Percentiles rank a stretch among this genome's conserved stretches.
Evolutionary conservation across 495 filamentous ascomycete genomes (phyloP).

Genomic region (Aspergillus indologenus): DNA sequence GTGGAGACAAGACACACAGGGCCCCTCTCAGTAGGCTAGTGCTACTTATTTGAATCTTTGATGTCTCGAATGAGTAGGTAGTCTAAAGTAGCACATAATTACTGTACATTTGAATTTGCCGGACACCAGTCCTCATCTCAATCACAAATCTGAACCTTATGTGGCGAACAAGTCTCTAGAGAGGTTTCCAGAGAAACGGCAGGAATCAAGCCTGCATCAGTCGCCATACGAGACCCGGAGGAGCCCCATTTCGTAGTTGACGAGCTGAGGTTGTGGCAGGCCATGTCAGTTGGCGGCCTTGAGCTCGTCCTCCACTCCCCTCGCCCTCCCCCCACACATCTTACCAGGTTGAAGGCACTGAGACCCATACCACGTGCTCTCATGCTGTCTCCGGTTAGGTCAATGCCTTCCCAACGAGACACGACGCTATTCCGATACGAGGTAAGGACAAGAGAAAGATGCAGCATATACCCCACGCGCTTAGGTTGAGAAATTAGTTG

Average conservation of each 20-base stretch:
- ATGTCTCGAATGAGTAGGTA: too few relatives aligned
- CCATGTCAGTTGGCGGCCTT: background rate
- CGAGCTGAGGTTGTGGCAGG: too few relatives aligned
- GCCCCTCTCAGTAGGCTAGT: too few relatives aligned
- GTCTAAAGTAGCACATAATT: too few relatives aligned
- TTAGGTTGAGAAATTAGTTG: background rate
- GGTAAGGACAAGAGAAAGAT: background rate
- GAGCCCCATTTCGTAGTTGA: background rate
- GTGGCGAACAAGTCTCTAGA: background rate
- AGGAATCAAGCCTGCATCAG: background rate
- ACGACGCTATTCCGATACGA: background rate
- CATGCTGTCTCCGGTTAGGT: background rate
- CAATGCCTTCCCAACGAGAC: background rate
- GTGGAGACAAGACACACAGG: background rate
- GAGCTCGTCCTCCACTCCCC: background rate
- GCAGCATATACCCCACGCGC: background rate
- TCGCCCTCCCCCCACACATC: background rate
- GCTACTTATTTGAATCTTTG: too few relatives aligned
- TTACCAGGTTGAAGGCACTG: background rate
- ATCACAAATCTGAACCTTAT: background rate
- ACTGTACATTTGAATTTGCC: too few relatives aligned
- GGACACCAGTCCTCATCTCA: too few relatives aligned
- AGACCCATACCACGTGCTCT: background rate
- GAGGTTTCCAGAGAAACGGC: background rate
- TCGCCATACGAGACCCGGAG: background rate